Evolutionary conservation across 495 filamentous ascomycete species (phyloP).

Genomic region (Diplogelasinospora grovesii): DNA sequence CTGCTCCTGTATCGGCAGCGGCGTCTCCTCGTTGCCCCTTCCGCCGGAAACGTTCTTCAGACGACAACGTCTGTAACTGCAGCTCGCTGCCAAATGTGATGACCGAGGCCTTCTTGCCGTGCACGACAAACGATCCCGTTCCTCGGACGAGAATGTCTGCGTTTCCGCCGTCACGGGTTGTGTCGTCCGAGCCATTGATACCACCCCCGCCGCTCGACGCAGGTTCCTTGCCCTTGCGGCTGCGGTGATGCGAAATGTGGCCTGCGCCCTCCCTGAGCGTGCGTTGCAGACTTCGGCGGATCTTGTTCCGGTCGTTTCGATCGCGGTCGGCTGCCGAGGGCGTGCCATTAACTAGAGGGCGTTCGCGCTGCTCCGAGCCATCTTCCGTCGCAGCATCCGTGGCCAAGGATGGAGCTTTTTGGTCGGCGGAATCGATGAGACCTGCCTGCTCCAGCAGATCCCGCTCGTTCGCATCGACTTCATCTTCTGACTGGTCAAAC

Average conservation of each 20-base stretch:
- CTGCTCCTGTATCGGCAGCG: conserved; percentile 5
- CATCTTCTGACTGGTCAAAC: conserved; percentile 23
- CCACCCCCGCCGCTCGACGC: conserved; percentile 54
- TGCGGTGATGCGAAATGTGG: conserved; percentile 60
- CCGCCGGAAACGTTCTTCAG: conserved; percentile 64
- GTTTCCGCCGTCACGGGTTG: conserved; percentile 48
- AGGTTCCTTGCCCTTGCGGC: conserved; percentile 72
- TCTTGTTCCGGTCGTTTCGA: conserved; percentile 49
- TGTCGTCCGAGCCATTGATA: conserved; percentile 59
- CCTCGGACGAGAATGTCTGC: conserved; percentile 66
- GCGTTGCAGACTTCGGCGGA: conserved; percentile 84
- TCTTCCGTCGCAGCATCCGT: conserved; percentile 27
- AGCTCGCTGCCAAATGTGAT: conserved; percentile 91
- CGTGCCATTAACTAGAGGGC: conserved; percentile 18
- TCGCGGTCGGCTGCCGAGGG: no score
- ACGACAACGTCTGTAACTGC: conserved; percentile 74
- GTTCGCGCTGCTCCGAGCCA: conserved; percentile 27
- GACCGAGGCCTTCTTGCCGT: conserved; percentile 96
- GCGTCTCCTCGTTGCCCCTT: conserved; percentile 35
- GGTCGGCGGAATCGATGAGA: conserved; percentile 27
- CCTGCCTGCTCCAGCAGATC: conserved; percentile 47
- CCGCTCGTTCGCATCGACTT: conserved; percentile 43
- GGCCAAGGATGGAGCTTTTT: conserved; percentile 10
- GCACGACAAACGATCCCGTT: conserved; percentile 84
- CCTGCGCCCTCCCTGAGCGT: conserved; percentile 74